phyloP scores from a whole-genome alignment of 495 filamentous ascomycete species.

The Chlorociboria aeruginascens region DNA sequence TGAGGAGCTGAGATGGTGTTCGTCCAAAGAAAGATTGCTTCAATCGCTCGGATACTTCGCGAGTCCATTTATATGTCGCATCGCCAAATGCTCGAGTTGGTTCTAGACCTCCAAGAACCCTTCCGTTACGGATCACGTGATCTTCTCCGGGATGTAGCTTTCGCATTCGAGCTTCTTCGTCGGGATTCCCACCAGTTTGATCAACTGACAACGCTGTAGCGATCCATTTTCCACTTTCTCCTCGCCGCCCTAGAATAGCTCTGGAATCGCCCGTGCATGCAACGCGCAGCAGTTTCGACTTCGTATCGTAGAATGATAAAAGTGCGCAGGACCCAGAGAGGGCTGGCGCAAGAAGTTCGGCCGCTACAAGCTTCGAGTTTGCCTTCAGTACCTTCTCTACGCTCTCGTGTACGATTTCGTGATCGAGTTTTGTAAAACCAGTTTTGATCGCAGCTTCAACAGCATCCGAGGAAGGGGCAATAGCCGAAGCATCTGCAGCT shows the following conservation, averaged over 20 bases:
- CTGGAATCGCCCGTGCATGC: slow-evolving; percentile 93
- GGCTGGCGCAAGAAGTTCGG: slow-evolving; percentile 84
- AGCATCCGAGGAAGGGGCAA: slow-evolving; percentile 55
- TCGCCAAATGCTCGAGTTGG: slow-evolving; percentile 93
- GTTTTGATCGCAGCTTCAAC: slow-evolving; percentile 88
- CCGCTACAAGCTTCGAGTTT: slow-evolving; percentile 76
- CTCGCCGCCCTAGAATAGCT: slow-evolving; percentile 78
- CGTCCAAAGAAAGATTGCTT: slow-evolving; percentile 77
- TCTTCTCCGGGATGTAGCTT: slow-evolving; percentile 81
- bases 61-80: slow-evolving; percentile 90
- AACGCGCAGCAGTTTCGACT: slow-evolving; percentile 70
- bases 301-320: slow-evolving; percentile 89
- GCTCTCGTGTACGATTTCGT: slow-evolving; percentile 86
- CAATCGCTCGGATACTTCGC: slow-evolving; percentile 68
- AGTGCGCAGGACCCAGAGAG: slow-evolving; percentile 93
- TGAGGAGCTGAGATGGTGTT: slow-evolving; percentile 54
- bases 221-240: slow-evolving; percentile 75
- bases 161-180: slow-evolving; percentile 70
- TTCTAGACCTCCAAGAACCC: slow-evolving; percentile 84
- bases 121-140: slow-evolving; percentile 71
- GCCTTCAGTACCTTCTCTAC: slow-evolving; percentile 77
- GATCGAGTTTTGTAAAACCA: slow-evolving; percentile 76
- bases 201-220: slow-evolving; percentile 83
- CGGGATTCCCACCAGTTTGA: slow-evolving; percentile 78
- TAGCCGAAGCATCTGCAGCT: slow-evolving; percentile 48